A percentile compares a stretch with the other conserved stretches of the same genome.
phyloP scores from a whole-genome alignment of 2,329 filamentous ascomycete species.

The Penicillium sp. region DNA sequence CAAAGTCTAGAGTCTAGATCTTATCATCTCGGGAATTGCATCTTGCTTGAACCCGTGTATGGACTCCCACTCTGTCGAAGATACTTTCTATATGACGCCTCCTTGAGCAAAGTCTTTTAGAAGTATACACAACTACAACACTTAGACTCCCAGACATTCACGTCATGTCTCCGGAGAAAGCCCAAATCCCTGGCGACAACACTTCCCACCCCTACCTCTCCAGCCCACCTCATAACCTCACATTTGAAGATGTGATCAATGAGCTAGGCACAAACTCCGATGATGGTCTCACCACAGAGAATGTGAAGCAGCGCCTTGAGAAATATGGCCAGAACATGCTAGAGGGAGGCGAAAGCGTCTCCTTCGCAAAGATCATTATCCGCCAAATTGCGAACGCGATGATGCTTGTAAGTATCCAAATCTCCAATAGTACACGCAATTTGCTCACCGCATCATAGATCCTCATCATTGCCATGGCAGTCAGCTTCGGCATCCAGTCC shows the following conservation, averaged over 20 bases:
- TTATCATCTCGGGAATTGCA: slow-evolving; percentile 6
- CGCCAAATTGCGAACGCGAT: slow-evolving; percentile 69
- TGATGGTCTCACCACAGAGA: slow-evolving; percentile 57
- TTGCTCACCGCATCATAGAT: slow-evolving; percentile 51
- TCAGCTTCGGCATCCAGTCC: slow-evolving; percentile 57
- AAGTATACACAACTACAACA: slow-evolving; percentile 7
- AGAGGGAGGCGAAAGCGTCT: slow-evolving; percentile 64
- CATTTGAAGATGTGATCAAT: slow-evolving; percentile 52
- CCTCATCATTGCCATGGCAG: slow-evolving; percentile 73
- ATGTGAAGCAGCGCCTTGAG: slow-evolving; percentile 57
- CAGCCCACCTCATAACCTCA: slow-evolving; percentile 63
- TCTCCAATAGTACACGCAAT: background rate
- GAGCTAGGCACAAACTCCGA: slow-evolving; percentile 59
- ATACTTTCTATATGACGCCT: slow-evolving; percentile 35
- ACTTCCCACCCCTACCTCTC: slow-evolving; percentile 42
- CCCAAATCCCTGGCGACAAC: slow-evolving; percentile 31
- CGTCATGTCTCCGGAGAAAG: slow-evolving; percentile 22
- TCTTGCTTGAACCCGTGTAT: slow-evolving; percentile 24
- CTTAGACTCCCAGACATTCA: background rate
- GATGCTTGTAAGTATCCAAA: slow-evolving; percentile 56
- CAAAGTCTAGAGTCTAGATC: slow-evolving; percentile 13
- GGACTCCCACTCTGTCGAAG: slow-evolving; percentile 32
- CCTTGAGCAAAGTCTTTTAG: slow-evolving; percentile 25
- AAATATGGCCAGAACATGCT: slow-evolving; percentile 64
- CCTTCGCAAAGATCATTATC: slow-evolving; percentile 68